Evolutionary conservation across 306 rosid genomes (phyloP).

Genomic region (Adenanthera pavonina): DNA sequence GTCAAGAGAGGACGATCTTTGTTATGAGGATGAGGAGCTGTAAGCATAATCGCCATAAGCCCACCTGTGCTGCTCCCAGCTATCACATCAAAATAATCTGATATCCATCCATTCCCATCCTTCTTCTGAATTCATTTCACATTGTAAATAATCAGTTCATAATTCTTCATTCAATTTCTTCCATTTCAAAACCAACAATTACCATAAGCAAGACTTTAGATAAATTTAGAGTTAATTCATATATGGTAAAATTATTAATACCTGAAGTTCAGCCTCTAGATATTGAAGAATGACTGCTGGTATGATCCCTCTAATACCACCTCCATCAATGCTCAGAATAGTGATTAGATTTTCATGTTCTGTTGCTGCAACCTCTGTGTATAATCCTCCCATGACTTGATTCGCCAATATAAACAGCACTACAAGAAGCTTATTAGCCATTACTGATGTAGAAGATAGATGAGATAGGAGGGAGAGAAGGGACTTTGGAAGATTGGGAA

Average conservation of each 20-base stretch:
- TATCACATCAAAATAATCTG: slow-evolving; percentile 44
- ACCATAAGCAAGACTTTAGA: too few species aligned
- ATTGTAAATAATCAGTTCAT: neutral
- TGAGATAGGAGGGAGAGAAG: neutral
- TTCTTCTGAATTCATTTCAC: neutral
- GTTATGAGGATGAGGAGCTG: slow-evolving; percentile 4
- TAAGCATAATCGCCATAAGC: slow-evolving; percentile 36
- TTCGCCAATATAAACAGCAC: neutral
- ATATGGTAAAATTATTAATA: neutral
- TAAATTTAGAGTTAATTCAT: too few species aligned
- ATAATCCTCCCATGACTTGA: slow-evolving; percentile 35
- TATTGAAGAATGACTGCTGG: slow-evolving; percentile 28
- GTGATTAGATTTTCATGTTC: slow-evolving; percentile 23
- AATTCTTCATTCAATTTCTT: too few species aligned
- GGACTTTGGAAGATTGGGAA: neutral
- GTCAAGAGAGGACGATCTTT: slow-evolving; percentile 23
- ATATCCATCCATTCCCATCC: slow-evolving; percentile 17
- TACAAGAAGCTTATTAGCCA: slow-evolving; percentile 24
- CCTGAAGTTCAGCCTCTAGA: slow-evolving; percentile 43
- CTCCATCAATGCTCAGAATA: slow-evolving; percentile 51
- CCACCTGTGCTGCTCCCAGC: slow-evolving; percentile 47
- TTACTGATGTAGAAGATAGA: neutral
- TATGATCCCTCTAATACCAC: slow-evolving; percentile 45
- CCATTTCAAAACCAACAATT: too few species aligned
- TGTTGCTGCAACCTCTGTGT: slow-evolving; percentile 22